Conservation (phyloP, 306 rosid species). For the Psophocarpus tetragonolobus region DNA sequence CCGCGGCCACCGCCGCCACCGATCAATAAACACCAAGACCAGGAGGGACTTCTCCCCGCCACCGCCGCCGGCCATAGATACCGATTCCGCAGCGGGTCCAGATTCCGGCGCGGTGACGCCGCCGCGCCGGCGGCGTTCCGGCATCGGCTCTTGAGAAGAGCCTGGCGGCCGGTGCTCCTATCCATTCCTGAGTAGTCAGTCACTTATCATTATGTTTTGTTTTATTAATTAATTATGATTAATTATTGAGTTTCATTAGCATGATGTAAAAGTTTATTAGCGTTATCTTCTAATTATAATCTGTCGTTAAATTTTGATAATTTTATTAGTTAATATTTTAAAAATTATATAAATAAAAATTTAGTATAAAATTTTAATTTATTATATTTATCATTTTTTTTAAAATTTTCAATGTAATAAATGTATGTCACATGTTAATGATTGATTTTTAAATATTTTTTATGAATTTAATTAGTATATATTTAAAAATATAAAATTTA, state of each 20-base stretch:
- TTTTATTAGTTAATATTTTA: too few relatives aligned
- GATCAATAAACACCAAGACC: slow-evolving; percentile 41
- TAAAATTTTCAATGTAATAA: too few relatives aligned
- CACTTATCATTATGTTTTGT: too few relatives aligned
- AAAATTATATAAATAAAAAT: too few relatives aligned
- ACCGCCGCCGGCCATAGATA: neutral
- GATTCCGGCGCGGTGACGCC: slow-evolving; percentile 38
- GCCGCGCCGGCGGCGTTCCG: slow-evolving; percentile 57
- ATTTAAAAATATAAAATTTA: too few relatives aligned
- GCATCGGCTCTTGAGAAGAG: slow-evolving; percentile 64
- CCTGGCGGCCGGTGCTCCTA: slow-evolving; percentile 85
- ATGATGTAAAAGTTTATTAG: neutral
- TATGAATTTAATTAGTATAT: too few relatives aligned
- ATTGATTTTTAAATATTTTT: too few relatives aligned
- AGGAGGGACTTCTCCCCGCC: slow-evolving; percentile 31
- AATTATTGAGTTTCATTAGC: too few relatives aligned
- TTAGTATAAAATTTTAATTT: too few relatives aligned
- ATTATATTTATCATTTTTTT: too few relatives aligned
- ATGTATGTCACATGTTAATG: too few relatives aligned
- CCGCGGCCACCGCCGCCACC: slow-evolving; percentile 46
- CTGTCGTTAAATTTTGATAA: too few relatives aligned
- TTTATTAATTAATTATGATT: neutral
- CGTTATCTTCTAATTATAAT: neutral
- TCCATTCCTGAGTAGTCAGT: slow-evolving; percentile 67
- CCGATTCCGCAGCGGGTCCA: slow-evolving; percentile 25